phyloP scores from a whole-genome alignment of 306 rosid genomes.

The Medicago truncatula region DNA sequence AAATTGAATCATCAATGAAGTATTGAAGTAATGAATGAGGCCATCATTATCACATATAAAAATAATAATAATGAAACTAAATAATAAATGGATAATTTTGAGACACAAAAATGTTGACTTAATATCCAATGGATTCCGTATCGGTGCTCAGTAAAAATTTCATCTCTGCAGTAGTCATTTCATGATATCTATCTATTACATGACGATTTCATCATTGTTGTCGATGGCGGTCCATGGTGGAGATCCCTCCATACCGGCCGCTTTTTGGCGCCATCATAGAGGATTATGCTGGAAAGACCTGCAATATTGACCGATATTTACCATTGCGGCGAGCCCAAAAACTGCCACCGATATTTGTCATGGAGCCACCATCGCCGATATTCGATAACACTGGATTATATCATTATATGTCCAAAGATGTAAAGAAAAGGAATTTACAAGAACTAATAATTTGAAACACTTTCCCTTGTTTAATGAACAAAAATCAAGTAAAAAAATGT shows the following conservation, averaged over 20 bases:
- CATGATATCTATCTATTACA: neutral
- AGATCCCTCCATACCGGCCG: no score
- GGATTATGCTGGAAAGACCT: no score
- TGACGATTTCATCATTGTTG: neutral
- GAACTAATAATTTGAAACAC: neutral
- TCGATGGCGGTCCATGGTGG: no score
- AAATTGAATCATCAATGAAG: slow-evolving; percentile 26
- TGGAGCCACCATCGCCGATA: no score
- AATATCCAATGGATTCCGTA: slow-evolving; percentile 7
- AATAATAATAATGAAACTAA: slow-evolving; percentile 2
- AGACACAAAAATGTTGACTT: neutral
- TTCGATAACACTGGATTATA: neutral
- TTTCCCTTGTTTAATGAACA: neutral
- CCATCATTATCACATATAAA: neutral
- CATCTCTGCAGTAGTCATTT: slow-evolving; percentile 18
- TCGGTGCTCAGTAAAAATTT: slow-evolving; percentile 4
- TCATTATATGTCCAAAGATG: slow-evolving; percentile 25
- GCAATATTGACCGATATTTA: no score
- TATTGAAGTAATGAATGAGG: slow-evolving; percentile 19
- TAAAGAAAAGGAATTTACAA: slow-evolving; percentile 2
- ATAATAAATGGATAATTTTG: slow-evolving; percentile 15
- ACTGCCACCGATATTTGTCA: no score
- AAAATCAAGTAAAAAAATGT: no score
- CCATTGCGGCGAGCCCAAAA: no score
- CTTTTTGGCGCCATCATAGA: no score